Conservation (phyloP, 352 stramenopile species). For the Aphanomyces astaci region DNA sequence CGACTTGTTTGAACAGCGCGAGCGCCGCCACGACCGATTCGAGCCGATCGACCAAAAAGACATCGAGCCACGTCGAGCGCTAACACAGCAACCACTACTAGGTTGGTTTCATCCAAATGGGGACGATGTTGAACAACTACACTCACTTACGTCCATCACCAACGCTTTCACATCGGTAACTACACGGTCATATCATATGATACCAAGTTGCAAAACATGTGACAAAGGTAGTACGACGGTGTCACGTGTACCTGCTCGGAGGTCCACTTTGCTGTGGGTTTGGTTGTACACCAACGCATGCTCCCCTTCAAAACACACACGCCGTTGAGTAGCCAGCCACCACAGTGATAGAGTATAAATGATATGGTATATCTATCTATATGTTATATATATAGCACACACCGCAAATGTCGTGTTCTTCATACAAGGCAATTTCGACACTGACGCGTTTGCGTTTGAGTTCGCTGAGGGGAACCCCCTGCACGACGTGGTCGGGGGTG, state of each 20-base stretch:
- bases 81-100: too few species aligned
- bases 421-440: slow-evolving; percentile 68
- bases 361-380: too few species aligned
- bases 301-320: too few species aligned
- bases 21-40: slow-evolving; percentile 55
- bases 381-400: too few species aligned
- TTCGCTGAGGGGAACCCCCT: slow-evolving; percentile 25
- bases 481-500: slow-evolving; percentile 26
- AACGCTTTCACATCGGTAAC: slow-evolving; percentile 75
- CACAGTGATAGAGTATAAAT: too few species aligned
- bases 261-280: slow-evolving; percentile 45
- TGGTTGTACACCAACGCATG: slow-evolving; percentile 42
- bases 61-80: slow-evolving; percentile 69
- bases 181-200: not conserved
- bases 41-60: slow-evolving; percentile 67
- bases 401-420: slow-evolving; percentile 74
- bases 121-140: not conserved
- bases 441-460: slow-evolving; percentile 39
- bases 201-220: too few species aligned
- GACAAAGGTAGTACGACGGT: not conserved
- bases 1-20: slow-evolving; percentile 47
- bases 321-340: too few species aligned
- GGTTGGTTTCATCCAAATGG: too few species aligned
- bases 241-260: slow-evolving; percentile 34
- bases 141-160: slow-evolving; percentile 58